phyloP scores from a whole-genome alignment of 768 basidiomycete genomes.

The Boletus eberwhitei region DNA sequence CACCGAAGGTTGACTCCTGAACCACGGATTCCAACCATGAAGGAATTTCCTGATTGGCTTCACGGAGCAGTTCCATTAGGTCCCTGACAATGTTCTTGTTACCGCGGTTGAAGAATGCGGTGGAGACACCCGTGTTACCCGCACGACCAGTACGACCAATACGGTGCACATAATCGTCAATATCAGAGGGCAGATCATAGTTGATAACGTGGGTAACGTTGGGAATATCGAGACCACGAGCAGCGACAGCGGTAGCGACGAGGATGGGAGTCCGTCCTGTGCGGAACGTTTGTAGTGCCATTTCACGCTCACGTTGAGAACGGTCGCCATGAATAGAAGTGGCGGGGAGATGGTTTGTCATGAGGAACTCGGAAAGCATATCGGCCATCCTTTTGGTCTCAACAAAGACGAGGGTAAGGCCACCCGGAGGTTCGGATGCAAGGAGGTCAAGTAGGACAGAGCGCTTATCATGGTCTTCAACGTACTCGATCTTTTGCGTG shows the following conservation, averaged over 20 bases:
- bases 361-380: conserved; percentile 94
- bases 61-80: conserved; percentile 87
- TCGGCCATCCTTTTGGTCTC: conserved; percentile 99
- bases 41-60: conserved; percentile 96
- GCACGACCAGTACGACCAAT: conserved; percentile 99
- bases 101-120: conserved; percentile 93
- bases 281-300: conserved; percentile 92
- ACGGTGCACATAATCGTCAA: conserved; percentile 98
- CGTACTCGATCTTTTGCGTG: conserved; percentile 97
- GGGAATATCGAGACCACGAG: conserved; percentile 98
- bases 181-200: conserved; percentile 96
- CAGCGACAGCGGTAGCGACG: conserved; percentile 98
- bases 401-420: conserved; percentile 93
- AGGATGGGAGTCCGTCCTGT: conserved; percentile 92
- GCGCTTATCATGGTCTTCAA: conserved; percentile 95
- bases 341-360: conserved; percentile 75
- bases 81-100: conserved; percentile 93
- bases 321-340: conserved; percentile 99
- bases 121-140: conserved; percentile 93
- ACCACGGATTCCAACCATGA: conserved; percentile 85
- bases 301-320: conserved; percentile 96
- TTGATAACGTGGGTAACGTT: conserved; percentile 99
- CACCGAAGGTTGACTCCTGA: conserved; percentile 74
- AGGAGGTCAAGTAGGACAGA: conserved; percentile 95
- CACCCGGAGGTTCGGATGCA: conserved; percentile 63